Conservation (phyloP, 164 flowering plant species). For the Annona cherimola region DNA sequence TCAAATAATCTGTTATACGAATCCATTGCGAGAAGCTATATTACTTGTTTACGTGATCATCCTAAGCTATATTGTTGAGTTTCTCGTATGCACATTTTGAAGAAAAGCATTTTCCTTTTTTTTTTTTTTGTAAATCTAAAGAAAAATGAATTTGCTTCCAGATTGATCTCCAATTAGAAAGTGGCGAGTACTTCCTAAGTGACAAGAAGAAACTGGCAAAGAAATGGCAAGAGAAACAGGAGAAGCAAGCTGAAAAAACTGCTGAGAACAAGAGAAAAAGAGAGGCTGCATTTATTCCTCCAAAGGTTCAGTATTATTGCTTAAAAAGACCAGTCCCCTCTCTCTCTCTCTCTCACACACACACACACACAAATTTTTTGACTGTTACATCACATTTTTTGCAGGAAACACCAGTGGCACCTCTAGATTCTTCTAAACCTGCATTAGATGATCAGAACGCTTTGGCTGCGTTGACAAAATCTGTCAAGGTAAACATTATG, state of each 20-base stretch:
- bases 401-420: slow-evolving; percentile 42
- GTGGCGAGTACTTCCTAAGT: slow-evolving; percentile 84
- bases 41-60: too few relatives aligned
- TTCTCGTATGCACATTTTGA: too few relatives aligned
- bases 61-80: too few relatives aligned
- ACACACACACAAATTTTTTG: too few relatives aligned
- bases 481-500: slow-evolving; percentile 61
- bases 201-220: slow-evolving; percentile 64
- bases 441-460: slow-evolving; percentile 33
- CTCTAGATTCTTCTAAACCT: slow-evolving; percentile 16
- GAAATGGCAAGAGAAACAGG: slow-evolving; percentile 85
- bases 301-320: slow-evolving; percentile 42
- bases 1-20: too few relatives aligned
- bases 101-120: too few relatives aligned
- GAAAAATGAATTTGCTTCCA: slow-evolving; percentile 18
- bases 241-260: slow-evolving; percentile 77
- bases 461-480: slow-evolving; percentile 44
- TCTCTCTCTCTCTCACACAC: not conserved
- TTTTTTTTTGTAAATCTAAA: not conserved
- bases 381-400: too few relatives aligned
- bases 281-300: slow-evolving; percentile 78
- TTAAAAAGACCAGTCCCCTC: not conserved
- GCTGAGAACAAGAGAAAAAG: slow-evolving; percentile 81
- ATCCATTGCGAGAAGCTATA: too few relatives aligned
- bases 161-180: slow-evolving; percentile 78